Evolutionary conservation across 225 moss, liverwort and hornwort species (phyloP).

Genomic region (Rhytidiadelphus loreus): DNA sequence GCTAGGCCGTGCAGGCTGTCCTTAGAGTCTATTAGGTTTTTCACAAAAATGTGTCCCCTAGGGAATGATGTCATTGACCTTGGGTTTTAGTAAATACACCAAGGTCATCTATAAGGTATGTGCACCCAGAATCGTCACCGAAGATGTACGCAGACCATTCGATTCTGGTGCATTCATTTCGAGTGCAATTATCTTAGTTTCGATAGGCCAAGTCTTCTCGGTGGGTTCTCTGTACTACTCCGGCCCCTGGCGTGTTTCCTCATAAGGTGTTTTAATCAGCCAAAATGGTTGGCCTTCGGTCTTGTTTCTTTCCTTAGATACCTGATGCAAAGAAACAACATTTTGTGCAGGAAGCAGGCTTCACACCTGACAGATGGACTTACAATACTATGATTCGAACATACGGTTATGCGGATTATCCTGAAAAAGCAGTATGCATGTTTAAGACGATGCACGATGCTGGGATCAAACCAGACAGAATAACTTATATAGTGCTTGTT

Average conservation of each 20-base stretch:
- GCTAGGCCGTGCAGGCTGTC: background rate
- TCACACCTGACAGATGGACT: conserved; percentile 81
- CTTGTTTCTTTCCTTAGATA: background rate
- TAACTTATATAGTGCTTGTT: conserved; percentile 82
- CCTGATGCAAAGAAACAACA: background rate
- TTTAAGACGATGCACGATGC: conserved; percentile 78
- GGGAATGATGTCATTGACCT: background rate
- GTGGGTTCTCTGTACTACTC: background rate
- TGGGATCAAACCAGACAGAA: conserved; percentile 67
- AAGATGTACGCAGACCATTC: background rate
- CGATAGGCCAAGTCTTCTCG: no score
- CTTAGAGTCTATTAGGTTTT: background rate
- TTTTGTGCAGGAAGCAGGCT: conserved; percentile 39
- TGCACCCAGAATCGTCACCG: background rate
- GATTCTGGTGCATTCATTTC: background rate
- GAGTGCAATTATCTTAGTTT: background rate
- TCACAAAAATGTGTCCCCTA: background rate
- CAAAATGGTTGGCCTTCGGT: background rate
- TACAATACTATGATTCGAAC: conserved; percentile 81
- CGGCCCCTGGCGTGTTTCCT: background rate
- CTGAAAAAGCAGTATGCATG: conserved; percentile 53
- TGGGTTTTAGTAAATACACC: background rate
- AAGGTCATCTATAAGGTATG: background rate
- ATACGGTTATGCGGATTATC: conserved; percentile 75
- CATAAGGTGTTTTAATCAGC: no score